A percentile compares a stretch with the other conserved stretches of the same genome.
Evolutionary conservation across 768 basidiomycete species (phyloP).

Genomic region (Calocera viscosa): DNA sequence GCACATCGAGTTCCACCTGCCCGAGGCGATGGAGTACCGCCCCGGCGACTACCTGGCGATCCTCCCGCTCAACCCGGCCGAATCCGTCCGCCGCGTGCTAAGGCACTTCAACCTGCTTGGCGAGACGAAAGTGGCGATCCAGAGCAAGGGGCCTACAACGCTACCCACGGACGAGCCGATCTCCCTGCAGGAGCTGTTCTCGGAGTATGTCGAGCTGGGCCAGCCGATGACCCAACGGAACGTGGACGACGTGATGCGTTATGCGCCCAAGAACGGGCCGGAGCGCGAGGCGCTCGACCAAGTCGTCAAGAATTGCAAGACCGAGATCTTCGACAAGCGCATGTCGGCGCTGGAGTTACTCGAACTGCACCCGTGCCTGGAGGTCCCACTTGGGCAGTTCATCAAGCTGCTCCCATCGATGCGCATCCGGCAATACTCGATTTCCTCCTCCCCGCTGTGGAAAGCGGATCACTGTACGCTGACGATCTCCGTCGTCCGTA

Average conservation of each 20-base stretch:
- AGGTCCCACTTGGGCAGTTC: slow-evolving; percentile 30
- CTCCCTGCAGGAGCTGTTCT: slow-evolving; percentile 29
- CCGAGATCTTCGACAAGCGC: slow-evolving; percentile 28
- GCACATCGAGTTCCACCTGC: slow-evolving; percentile 35
- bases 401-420: slow-evolving; percentile 36
- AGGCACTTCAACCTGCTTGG: slow-evolving; percentile 14
- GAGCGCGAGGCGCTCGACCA: slow-evolving; percentile 26
- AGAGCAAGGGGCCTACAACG: slow-evolving; percentile 30
- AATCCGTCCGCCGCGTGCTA: slow-evolving; percentile 14
- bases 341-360: slow-evolving; percentile 35
- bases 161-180: slow-evolving; percentile 33
- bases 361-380: slow-evolving; percentile 29
- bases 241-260: slow-evolving; percentile 27
- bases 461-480: slow-evolving; percentile 34
- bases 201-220: slow-evolving; percentile 38
- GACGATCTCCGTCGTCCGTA: slow-evolving; percentile 35
- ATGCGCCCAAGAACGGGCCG: slow-evolving; percentile 19
- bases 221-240: slow-evolving; percentile 38
- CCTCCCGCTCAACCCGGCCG: slow-evolving; percentile 19
- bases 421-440: slow-evolving; percentile 41
- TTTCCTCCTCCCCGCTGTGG: slow-evolving; percentile 39
- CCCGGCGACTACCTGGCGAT: slow-evolving; percentile 41
- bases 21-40: slow-evolving; percentile 29
- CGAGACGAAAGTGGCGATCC: slow-evolving; percentile 25
- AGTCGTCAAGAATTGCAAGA: slow-evolving; percentile 26